Evolutionary conservation across 2,329 filamentous ascomycete species (phyloP), one percentile per base, ranked within the genome.

Genomic region (Xylaria sp.): DNA sequence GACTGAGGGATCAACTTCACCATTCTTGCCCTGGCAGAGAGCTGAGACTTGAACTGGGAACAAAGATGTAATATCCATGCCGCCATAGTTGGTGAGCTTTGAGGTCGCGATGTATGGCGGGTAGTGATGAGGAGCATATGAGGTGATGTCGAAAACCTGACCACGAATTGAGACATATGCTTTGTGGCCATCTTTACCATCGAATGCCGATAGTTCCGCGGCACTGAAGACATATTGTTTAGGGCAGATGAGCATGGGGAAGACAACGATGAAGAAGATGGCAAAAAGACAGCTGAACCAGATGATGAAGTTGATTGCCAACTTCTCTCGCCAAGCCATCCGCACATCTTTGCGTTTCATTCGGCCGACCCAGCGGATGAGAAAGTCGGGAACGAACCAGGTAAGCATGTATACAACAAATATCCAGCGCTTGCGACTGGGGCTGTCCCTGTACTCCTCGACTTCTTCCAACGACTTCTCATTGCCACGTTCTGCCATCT

Each of bases 221-320:
- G 91, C 84, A 58, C 93, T 96, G 82, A 88, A 98, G 60, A 99
- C 94, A 77, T 97, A 83, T 79, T 99, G 96, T 23, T 86, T 95
- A 0, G 96, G 96, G 81, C 96, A 99, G 76, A 99, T 94, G 72
- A 98, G 82, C 73, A 86, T 83, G 0, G 97, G 97, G 78, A 99
- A 97, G 65, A 90, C 87, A 69, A 98, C 87, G 77, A 98, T 94
- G 85, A 99, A 92, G 84, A 99, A 99, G 65, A 92, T 88, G 34
- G 93, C 90, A 58, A 92, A 81, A 18, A 83, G 84, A 82, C 95
- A 98, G 78, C 87, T 89, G 66, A 95, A 84, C 96, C 97, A 99
- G 79, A 99, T 99, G 78, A 98, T 87, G 80, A 99, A 86, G 84
- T 99, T 99, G 86, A 99, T 99, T 63, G 96, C 95, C 68, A 99